Evolutionary conservation across 2,329 filamentous ascomycete genomes (phyloP).

Genomic region (Simplicillium aogashimaense): DNA sequence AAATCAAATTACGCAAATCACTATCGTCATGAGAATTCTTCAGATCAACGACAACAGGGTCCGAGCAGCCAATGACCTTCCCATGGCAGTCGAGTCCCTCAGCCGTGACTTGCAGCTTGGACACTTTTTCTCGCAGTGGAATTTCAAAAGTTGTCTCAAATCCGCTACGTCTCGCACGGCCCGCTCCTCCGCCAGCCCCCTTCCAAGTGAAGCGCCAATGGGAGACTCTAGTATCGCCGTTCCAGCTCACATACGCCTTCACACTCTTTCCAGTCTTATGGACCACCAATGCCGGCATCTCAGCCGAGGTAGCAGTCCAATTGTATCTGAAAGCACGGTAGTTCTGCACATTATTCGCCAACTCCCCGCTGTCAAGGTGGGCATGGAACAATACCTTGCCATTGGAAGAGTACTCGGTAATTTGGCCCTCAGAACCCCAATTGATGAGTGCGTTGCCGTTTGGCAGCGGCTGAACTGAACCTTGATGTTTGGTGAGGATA

Average conservation of each 20-base stretch:
- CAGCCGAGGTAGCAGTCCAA: conserved; percentile 37
- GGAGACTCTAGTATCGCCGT: conserved; percentile 1
- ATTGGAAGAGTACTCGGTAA: conserved; percentile 34
- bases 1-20: too few species aligned
- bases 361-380: conserved; percentile 28
- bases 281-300: conserved; percentile 14
- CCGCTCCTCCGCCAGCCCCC: not conserved
- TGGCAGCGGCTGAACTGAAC: conserved; percentile 39
- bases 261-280: not conserved
- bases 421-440: conserved; percentile 42
- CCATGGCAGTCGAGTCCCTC: too few species aligned
- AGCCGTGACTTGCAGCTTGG: too few species aligned
- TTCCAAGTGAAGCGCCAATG: conserved; percentile 1
- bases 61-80: too few species aligned
- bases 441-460: conserved; percentile 45
- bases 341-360: conserved; percentile 32
- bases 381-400: conserved; percentile 42
- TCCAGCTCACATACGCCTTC: conserved; percentile 1
- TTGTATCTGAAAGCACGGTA: conserved; percentile 44
- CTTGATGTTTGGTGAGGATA: conserved; percentile 37
- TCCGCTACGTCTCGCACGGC: too few species aligned
- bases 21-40: too few species aligned
- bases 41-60: too few species aligned
- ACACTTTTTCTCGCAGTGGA: too few species aligned
- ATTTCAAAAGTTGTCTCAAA: too few species aligned